Conservation (phyloP, 2,329 filamentous ascomycete species). For the Alternaria viburni region DNA sequence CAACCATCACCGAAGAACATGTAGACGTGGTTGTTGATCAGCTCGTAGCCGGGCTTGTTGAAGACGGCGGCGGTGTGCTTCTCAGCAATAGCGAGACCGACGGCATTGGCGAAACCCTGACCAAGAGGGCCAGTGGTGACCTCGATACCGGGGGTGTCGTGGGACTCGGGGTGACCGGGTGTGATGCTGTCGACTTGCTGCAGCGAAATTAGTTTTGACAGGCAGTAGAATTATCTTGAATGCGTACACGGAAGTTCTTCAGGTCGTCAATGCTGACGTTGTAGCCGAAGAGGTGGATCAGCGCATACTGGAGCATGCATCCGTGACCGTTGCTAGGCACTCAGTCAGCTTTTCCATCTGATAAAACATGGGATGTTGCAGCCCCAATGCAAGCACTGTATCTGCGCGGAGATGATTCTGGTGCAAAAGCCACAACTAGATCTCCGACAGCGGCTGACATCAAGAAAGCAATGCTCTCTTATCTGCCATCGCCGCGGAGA, state of each 20-base stretch:
- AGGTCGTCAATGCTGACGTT: slow-evolving; percentile 85
- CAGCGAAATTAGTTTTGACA: slow-evolving; percentile 19
- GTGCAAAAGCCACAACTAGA: not conserved
- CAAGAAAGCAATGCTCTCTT: slow-evolving; percentile 7
- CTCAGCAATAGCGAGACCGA: slow-evolving; percentile 96
- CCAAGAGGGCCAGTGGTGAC: slow-evolving; percentile 98
- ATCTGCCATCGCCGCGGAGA: slow-evolving; percentile 25
- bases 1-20: slow-evolving; percentile 97
- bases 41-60: slow-evolving; percentile 93
- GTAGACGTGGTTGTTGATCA: slow-evolving; percentile 98
- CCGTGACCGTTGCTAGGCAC: slow-evolving; percentile 91
- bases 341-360: not conserved
- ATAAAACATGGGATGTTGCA: not conserved
- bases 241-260: slow-evolving; percentile 91
- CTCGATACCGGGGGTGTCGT: slow-evolving; percentile 96
- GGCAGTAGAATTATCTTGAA: slow-evolving; percentile 56
- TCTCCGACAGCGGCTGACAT: not conserved
- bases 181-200: slow-evolving; percentile 79
- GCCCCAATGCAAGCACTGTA: not conserved
- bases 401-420: not conserved
- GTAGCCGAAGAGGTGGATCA: slow-evolving; percentile 97
- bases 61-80: slow-evolving; percentile 87
- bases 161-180: slow-evolving; percentile 93
- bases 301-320: slow-evolving; percentile 99
- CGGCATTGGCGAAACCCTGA: slow-evolving; percentile 96